These are phyloP conservation scores for Xanthoparmelia taractica DNA, from an alignment of 495 filamentous ascomycete species.

Conservation along the genomic window DNA sequence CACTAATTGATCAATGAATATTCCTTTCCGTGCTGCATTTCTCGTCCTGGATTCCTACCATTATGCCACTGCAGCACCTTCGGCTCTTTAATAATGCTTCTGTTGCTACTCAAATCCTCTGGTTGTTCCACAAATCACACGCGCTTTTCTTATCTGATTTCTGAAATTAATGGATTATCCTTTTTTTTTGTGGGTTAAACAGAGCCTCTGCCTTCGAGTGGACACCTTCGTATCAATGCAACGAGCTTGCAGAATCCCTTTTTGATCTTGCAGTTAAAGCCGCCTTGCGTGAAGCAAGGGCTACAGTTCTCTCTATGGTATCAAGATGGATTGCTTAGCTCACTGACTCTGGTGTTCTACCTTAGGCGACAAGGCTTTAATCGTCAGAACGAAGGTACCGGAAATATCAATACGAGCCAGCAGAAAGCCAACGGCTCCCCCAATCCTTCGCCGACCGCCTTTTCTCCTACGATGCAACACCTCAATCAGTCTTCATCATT, in stretches of 20 bases:
- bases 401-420: conserved; percentile 39
- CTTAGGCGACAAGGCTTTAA: conserved; percentile 30
- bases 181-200: background rate
- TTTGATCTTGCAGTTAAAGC: background rate
- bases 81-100: background rate
- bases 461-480: conserved; percentile 40
- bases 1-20: background rate
- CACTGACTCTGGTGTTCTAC: conserved; percentile 3
- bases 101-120: background rate
- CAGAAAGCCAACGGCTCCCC: conserved; percentile 43
- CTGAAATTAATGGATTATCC: too few species aligned
- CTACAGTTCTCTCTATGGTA: background rate
- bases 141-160: background rate
- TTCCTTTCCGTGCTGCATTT: background rate
- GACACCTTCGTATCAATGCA: background rate
- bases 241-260: background rate
- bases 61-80: background rate
- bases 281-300: background rate
- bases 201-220: background rate
- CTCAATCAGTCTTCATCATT: conserved; percentile 53
- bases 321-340: background rate
- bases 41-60: background rate
- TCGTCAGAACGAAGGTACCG: conserved; percentile 37
- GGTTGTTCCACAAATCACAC: background rate
- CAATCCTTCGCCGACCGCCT: conserved; percentile 44